Evolutionary conservation across 768 basidiomycete genomes (phyloP).

Genomic region (Melanogaster broomeanus): DNA sequence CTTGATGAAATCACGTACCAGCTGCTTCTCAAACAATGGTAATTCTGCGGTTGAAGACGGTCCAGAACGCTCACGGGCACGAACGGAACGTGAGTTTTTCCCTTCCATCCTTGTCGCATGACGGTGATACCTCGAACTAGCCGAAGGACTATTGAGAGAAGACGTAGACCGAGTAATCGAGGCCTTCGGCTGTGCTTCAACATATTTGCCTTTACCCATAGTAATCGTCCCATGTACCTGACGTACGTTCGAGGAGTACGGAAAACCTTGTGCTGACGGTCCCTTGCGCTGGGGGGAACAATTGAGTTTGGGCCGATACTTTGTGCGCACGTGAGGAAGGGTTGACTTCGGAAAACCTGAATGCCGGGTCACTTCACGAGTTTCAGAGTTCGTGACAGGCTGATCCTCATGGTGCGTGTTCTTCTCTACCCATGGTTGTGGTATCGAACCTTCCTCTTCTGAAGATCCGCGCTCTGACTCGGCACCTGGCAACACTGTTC

Average conservation of each 20-base stretch:
- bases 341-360: constrained; percentile 6
- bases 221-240: constrained; percentile 8
- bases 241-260: constrained; percentile 18
- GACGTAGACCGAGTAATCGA: neutral
- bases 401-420: constrained; percentile 9
- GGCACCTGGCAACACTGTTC: constrained; percentile 14
- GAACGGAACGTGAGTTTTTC: neutral
- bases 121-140: constrained; percentile 2
- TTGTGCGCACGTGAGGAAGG: constrained; percentile 30
- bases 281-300: constrained; percentile 12
- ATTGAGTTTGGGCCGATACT: constrained; percentile 26
- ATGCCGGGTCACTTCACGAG: constrained; percentile 2
- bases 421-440: neutral
- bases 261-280: constrained; percentile 15
- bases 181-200: constrained; percentile 3
- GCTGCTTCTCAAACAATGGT: constrained; percentile 29
- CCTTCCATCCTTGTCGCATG: neutral
- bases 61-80: constrained; percentile 12
- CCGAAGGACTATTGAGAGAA: constrained; percentile 3
- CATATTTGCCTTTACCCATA: constrained; percentile 13
- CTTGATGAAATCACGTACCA: constrained; percentile 32
- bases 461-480: constrained; percentile 17
- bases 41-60: constrained; percentile 20
- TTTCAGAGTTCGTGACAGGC: constrained; percentile 3
- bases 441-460: constrained; percentile 13